Conservation (phyloP, 192 early-diverging fungal genomes). For the Coemansia sp. region DNA sequence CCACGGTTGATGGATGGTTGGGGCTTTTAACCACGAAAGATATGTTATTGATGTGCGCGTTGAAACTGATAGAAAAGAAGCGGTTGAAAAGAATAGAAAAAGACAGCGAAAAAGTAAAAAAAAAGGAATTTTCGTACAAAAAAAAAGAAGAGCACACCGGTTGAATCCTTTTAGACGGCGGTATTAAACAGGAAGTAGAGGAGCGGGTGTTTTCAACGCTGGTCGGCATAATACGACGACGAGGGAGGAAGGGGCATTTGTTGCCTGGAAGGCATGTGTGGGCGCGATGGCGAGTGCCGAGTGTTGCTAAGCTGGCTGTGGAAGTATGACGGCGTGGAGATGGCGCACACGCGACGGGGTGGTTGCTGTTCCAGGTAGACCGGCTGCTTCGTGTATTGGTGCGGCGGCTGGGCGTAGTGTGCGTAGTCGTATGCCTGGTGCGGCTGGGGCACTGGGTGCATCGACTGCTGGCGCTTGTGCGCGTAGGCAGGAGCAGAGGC, state of each 20-base stretch:
- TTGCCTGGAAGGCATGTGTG: slow-evolving; percentile 10
- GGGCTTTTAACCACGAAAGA: too few species aligned
- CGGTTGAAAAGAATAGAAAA: not conserved
- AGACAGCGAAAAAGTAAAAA: slow-evolving; percentile 7
- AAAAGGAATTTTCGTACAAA: slow-evolving; percentile 13
- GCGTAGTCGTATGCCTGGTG: slow-evolving; percentile 5
- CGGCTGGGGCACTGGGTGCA: slow-evolving; percentile 12
- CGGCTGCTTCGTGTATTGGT: slow-evolving; percentile 16
- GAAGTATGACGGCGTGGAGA: slow-evolving; percentile 22
- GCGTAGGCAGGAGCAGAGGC: not conserved
- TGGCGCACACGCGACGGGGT: slow-evolving; percentile 17
- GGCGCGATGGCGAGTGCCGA: slow-evolving; percentile 16
- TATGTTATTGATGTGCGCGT: not conserved
- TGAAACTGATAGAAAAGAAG: not conserved
- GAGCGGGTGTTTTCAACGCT: not conserved
- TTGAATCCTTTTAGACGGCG: not conserved
- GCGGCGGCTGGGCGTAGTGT: not conserved
- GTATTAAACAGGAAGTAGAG: not conserved
- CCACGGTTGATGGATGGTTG: not conserved
- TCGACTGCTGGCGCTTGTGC: slow-evolving; percentile 9
- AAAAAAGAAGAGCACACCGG: not conserved
- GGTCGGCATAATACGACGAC: slow-evolving; percentile 5
- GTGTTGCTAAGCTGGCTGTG: slow-evolving; percentile 15
- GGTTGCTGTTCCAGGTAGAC: slow-evolving; percentile 7
- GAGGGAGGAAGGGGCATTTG: slow-evolving; percentile 6